Evolutionary conservation across 106 monocot species (phyloP).

Genomic region (Allium fistulosum): DNA sequence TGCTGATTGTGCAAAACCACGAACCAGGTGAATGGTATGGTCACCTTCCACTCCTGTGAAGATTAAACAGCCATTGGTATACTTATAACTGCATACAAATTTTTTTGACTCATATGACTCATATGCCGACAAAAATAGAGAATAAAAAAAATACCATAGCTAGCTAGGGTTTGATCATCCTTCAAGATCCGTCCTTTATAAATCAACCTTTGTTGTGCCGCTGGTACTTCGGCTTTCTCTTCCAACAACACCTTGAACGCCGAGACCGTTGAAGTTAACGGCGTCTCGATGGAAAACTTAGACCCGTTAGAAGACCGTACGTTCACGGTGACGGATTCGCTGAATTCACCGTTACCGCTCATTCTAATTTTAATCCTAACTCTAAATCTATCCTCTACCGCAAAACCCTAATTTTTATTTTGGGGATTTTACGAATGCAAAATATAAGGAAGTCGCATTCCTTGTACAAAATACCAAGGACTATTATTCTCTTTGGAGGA

Average conservation of each 20-base stretch:
- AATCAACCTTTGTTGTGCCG: slow-evolving; percentile 70
- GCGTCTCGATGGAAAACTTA: slow-evolving; percentile 55
- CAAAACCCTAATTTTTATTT: no score
- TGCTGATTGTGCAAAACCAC: slow-evolving; percentile 43
- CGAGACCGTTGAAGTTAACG: slow-evolving; percentile 36
- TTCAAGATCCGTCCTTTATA: slow-evolving; percentile 89
- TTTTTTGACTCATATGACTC: no score
- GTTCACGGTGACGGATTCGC: slow-evolving; percentile 34
- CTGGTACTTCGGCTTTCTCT: slow-evolving; percentile 49
- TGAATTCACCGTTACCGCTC: slow-evolving; percentile 23
- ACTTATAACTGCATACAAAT: not conserved
- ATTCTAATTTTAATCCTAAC: slow-evolving; percentile 1
- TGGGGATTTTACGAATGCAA: no score
- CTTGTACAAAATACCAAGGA: no score
- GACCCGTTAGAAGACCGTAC: slow-evolving; percentile 71
- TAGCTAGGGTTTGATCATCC: slow-evolving; percentile 77
- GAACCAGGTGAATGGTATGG: slow-evolving; percentile 90
- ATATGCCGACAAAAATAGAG: not conserved
- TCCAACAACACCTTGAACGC: slow-evolving; percentile 44
- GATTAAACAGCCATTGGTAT: not conserved
- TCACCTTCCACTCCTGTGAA: slow-evolving; percentile 68
- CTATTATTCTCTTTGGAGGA: no score
- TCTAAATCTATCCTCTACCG: not conserved
- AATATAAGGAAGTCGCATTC: no score
- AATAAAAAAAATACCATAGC: slow-evolving; percentile 43